These are phyloP conservation scores for Ceratobasidium theobromae DNA, from an alignment of 1,284 basidiomycete genomes.

Conservation along the genomic window DNA sequence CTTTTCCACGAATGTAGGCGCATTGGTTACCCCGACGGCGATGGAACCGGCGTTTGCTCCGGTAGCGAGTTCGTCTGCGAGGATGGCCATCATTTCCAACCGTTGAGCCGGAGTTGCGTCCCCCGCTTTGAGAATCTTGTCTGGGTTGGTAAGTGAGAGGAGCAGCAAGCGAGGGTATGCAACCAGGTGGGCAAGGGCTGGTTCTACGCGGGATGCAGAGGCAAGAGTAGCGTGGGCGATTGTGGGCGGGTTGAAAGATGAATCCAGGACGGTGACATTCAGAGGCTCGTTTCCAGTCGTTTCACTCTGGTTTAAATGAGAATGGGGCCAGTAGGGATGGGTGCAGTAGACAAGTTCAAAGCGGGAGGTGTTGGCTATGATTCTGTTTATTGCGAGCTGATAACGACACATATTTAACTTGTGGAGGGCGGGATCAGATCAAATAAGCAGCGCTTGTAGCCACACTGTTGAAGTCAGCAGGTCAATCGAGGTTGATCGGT, in stretches of 20 bases:
- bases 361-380: conserved; percentile 14
- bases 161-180: conserved; percentile 74
- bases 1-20: conserved; percentile 89
- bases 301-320: not conserved
- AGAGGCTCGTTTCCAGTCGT: conserved; percentile 16
- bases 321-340: conserved; percentile 39
- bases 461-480: too few species aligned
- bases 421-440: too few species aligned
- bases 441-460: too few species aligned
- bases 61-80: conserved; percentile 55
- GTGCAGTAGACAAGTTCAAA: conserved; percentile 40
- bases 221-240: conserved; percentile 82
- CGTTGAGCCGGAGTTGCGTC: conserved; percentile 77
- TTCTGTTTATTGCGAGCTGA: conserved; percentile 2
- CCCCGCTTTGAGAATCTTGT: conserved; percentile 72
- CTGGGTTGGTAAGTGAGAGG: conserved; percentile 85
- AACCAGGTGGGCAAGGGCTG: conserved; percentile 48
- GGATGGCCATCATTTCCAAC: conserved; percentile 77
- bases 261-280: conserved; percentile 69
- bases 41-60: too few species aligned
- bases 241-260: conserved; percentile 94
- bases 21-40: conserved; percentile 81
- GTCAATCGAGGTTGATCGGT: too few species aligned
- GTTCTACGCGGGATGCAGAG: conserved; percentile 43
- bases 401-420: conserved; percentile 1